These are phyloP conservation scores for Vanilla planifolia DNA, from an alignment of 106 monocot genomes.

Conservation along the genomic window DNA sequence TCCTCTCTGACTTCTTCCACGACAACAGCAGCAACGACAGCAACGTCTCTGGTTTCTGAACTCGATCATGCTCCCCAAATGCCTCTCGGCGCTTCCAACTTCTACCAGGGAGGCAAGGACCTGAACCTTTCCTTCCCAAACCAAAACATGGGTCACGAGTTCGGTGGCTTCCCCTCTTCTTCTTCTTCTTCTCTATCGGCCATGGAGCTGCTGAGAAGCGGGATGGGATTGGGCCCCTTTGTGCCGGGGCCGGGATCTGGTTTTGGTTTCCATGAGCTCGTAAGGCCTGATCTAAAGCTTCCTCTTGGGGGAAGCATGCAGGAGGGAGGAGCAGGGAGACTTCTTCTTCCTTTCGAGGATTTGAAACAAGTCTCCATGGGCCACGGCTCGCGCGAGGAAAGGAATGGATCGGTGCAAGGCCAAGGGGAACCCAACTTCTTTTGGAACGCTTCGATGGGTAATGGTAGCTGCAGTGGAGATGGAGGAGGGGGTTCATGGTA, in stretches of 20 bases:
- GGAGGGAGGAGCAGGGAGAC: conserved; percentile 2
- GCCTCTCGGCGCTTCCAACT: not conserved
- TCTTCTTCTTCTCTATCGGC: not conserved
- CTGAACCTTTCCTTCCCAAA: conserved; percentile 6
- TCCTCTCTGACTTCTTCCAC: not conserved
- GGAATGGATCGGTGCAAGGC: conserved; percentile 18
- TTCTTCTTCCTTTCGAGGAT: conserved; percentile 17
- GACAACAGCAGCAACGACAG: not conserved
- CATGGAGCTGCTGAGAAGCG: not conserved
- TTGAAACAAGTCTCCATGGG: conserved; percentile 22
- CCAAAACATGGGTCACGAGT: not conserved
- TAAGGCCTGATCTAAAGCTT: conserved; percentile 1
- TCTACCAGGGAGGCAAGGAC: not conserved
- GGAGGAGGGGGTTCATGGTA: conserved; percentile 7
- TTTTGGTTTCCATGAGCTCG: conserved; percentile 3
- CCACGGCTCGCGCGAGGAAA: conserved; percentile 4
- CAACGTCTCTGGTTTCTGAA: not conserved
- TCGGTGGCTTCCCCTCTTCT: not conserved
- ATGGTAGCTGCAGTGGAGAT: conserved; percentile 7
- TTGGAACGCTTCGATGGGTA: conserved; percentile 43
- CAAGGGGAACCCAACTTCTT: conserved; percentile 36
- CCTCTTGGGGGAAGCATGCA: not conserved
- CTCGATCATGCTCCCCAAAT: not conserved
- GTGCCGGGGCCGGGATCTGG: conserved; percentile 1
- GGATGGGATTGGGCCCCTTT: not conserved